phyloP scores from a whole-genome alignment of 257 asterid species.

The Haberlea rhodopensis region DNA sequence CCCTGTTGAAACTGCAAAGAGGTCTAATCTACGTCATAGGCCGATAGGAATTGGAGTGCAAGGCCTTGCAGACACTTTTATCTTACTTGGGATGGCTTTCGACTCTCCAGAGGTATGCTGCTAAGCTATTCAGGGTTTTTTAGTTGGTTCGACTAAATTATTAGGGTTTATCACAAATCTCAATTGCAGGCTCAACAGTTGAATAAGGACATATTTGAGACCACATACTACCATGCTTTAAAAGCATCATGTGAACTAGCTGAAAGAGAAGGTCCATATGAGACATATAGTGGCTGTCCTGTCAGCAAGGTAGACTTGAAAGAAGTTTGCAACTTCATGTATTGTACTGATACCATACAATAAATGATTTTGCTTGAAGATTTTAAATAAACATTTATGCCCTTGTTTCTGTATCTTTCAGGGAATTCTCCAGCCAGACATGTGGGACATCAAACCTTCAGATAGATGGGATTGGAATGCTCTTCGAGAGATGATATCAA shows the following conservation, averaged over 20 bases:
- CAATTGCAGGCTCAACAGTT: slow-evolving; percentile 81
- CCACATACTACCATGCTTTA: slow-evolving; percentile 87
- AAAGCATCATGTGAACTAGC: slow-evolving; percentile 89
- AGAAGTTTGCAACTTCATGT: slow-evolving; percentile 7
- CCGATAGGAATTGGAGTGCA: slow-evolving; percentile 98
- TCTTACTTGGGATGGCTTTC: slow-evolving; percentile 96
- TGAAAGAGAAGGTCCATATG: slow-evolving; percentile 70
- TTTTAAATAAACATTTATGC: background rate
- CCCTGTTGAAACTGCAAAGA: slow-evolving; percentile 91
- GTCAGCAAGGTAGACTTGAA: slow-evolving; percentile 69
- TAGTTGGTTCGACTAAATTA: background rate
- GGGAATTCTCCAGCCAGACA: slow-evolving; percentile 95
- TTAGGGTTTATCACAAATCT: slow-evolving; percentile 7
- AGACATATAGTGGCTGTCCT: slow-evolving; percentile 82
- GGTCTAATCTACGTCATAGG: slow-evolving; percentile 85
- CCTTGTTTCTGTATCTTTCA: slow-evolving; percentile 28
- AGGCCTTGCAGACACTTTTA: slow-evolving; percentile 95
- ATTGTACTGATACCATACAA: background rate
- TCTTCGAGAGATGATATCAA: slow-evolving; percentile 59
- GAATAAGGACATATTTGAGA: slow-evolving; percentile 92
- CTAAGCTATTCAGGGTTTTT: background rate
- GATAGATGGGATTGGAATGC: slow-evolving; percentile 87
- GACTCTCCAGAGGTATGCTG: slow-evolving; percentile 90
- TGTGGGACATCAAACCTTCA: slow-evolving; percentile 90
- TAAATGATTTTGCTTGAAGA: background rate